Conservation (phyloP, 805 yeast genomes). For the Yamadazyma phyllophila region DNA sequence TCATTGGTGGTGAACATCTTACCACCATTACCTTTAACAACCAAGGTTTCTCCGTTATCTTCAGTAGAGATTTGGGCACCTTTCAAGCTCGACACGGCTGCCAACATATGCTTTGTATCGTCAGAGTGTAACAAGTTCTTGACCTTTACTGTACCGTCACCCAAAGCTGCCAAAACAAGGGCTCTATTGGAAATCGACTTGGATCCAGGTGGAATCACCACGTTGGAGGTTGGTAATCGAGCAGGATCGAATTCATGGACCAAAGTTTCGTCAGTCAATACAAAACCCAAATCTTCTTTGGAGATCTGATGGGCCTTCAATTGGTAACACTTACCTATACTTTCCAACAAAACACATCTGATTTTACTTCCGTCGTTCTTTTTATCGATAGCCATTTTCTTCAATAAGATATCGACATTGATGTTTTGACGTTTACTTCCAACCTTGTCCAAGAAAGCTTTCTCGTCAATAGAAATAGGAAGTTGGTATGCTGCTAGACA, state of each 20-base stretch:
- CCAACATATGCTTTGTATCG: constrained; percentile 92
- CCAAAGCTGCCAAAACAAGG: constrained; percentile 86
- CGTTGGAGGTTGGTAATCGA: constrained; percentile 38
- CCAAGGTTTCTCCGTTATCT: constrained; percentile 86
- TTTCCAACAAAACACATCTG: constrained; percentile 77
- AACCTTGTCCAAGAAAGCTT: constrained; percentile 59
- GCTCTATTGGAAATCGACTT: constrained; percentile 97
- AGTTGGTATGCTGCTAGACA: constrained; percentile 82
- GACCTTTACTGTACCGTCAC: constrained; percentile 78
- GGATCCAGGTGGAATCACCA: constrained; percentile 88
- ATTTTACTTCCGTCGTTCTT: constrained; percentile 92
- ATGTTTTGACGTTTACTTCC: constrained; percentile 61
- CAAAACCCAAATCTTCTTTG: constrained; percentile 76
- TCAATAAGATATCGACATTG: constrained; percentile 70
- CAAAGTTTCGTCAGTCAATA: constrained; percentile 75
- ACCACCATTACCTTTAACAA: constrained; percentile 85
- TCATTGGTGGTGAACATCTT: constrained; percentile 58
- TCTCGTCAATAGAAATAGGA: constrained; percentile 77
- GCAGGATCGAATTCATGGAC: constrained; percentile 56
- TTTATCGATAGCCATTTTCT: constrained; percentile 93
- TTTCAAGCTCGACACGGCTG: constrained; percentile 72
- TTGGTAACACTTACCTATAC: constrained; percentile 88
- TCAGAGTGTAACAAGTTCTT: constrained; percentile 91
- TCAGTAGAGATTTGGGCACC: constrained; percentile 84
- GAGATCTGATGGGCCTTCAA: constrained; percentile 80